These are phyloP conservation scores for Pyrus betulifolia DNA, from an alignment of 306 rosid species.

Conservation along the genomic window DNA sequence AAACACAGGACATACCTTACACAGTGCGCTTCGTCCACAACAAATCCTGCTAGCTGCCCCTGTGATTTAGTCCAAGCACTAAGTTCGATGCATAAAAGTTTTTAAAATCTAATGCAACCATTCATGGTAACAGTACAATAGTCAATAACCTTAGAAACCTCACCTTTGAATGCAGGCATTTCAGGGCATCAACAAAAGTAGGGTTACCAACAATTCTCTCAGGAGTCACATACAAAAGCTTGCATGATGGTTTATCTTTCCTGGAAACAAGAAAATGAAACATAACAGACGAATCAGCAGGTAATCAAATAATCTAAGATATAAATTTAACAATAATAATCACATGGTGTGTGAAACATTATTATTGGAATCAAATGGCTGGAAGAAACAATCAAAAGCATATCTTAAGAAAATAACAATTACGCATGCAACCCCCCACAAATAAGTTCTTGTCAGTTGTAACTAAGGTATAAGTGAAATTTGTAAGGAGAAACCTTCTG, in stretches of 20 bases:
- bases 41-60: slow-evolving; percentile 83
- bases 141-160: slow-evolving; percentile 17
- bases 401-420: background rate
- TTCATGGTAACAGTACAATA: background rate
- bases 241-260: slow-evolving; percentile 93
- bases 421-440: background rate
- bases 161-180: slow-evolving; percentile 72
- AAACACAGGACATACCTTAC: slow-evolving; percentile 60
- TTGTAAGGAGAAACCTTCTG: background rate
- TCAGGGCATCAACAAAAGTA: slow-evolving; percentile 60
- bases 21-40: slow-evolving; percentile 95
- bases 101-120: slow-evolving; percentile 9
- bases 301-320: background rate
- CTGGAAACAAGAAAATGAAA: slow-evolving; percentile 34
- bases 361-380: background rate
- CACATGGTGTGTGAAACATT: background rate
- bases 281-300: slow-evolving; percentile 1
- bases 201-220: slow-evolving; percentile 83
- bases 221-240: slow-evolving; percentile 94
- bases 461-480: background rate
- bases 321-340: background rate
- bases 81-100: slow-evolving; percentile 4
- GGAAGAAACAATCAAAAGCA: background rate
- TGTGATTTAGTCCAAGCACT: slow-evolving; percentile 40
- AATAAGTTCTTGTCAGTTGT: background rate